Base-by-base conservation (phyloP, 495 filamentous ascomycete species). In the Xanthoparmelia taractica region DNA sequence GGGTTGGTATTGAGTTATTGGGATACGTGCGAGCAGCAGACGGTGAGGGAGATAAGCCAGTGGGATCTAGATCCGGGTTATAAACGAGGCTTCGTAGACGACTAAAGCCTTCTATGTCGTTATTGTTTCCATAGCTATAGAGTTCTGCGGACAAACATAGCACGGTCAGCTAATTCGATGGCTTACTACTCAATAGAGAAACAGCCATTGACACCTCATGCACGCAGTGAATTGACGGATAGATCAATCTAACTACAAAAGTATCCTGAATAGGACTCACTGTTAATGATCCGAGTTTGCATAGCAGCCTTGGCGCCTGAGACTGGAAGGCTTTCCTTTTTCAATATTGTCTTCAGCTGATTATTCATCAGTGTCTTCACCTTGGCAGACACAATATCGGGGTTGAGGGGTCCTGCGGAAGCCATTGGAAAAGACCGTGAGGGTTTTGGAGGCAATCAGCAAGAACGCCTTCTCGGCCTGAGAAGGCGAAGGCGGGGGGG, bases 241-340 rank as follows among this genome's bases (percentile, higher is more conserved):
- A 17, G 29, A 29, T 31, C 20, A 12, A 29, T n/a, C 8, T 7
- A 2, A 55, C 17, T 29, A 25, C 45, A 25, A 36, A 57, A 10
- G 36, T 34, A 25, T 31, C 15, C 2, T 34, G 37, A 18, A 41
- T 33, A 50, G 43, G 52, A 84, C 89, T 73, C 77, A 97, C 94
- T 82, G 34, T 82, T 71, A 64, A 86, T 84, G 56, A 97, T 86
- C 64, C 92, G 86, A 33, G 74, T 73, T 72, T 96, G 91, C 48
- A 97, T 75, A 25, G 86, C 79, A 34, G 83, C 79, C 76, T 98
- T 98, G 64, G 90, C 84, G 12, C 94, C 94, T 34, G 84, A 88
- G 45, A 89, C 85, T 40, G 80, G 77, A 23, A 93, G 79, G 34
- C 83, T 80, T 71, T 93, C 87, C 61, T 76, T 75, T 47, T 81